Conservation (phyloP, 306 rosid genomes). For the Rosa multiflora region DNA sequence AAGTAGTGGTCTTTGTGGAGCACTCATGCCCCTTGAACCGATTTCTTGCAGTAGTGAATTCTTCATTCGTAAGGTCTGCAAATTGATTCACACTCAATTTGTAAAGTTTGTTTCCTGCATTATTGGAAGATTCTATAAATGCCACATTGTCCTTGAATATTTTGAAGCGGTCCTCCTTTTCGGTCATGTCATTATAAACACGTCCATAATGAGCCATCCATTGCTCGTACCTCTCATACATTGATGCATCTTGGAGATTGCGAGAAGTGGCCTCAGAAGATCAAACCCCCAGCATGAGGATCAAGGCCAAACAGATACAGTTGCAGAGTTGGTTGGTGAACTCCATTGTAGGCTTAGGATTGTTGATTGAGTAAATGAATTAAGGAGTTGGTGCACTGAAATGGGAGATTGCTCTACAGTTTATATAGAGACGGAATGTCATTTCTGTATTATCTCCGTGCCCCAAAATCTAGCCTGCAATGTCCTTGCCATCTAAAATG, state of each 20-base stretch:
- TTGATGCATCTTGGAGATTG: not conserved
- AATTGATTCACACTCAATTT: not conserved
- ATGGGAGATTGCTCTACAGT: no score
- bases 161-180: not conserved
- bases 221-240: not conserved
- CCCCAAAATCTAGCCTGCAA: no score
- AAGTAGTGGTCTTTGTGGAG: no score
- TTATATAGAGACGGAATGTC: no score
- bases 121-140: not conserved
- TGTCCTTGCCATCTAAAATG: no score
- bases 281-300: not conserved
- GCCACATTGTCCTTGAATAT: not conserved
- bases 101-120: not conserved
- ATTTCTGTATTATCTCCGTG: no score
- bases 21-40: not conserved
- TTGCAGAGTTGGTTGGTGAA: not conserved
- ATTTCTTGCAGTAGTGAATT: not conserved
- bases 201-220: conserved; percentile 1
- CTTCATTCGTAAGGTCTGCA: not conserved
- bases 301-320: not conserved
- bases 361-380: no score
- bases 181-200: not conserved
- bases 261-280: not conserved
- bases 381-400: no score
- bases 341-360: not conserved